Conservation (phyloP, 2,329 filamentous ascomycete genomes). For the Teratosphaeria gauchensis region DNA sequence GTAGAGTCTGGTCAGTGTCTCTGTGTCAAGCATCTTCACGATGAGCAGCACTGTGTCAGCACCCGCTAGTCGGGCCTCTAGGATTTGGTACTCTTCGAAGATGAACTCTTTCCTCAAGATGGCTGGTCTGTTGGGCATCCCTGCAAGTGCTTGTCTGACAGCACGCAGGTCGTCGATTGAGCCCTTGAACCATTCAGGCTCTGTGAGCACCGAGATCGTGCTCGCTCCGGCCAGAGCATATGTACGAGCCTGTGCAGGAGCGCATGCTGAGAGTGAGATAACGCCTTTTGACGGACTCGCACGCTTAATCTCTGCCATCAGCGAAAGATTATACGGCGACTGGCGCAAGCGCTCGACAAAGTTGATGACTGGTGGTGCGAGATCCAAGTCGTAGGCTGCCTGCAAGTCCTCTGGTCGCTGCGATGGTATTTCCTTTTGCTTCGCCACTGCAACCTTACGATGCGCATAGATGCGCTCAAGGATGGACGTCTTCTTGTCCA, state of each 20-base stretch:
- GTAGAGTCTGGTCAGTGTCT: conserved; percentile 68
- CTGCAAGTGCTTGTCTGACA: conserved; percentile 78
- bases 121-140: conserved; percentile 85
- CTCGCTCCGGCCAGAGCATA: conserved; percentile 93
- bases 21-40: conserved; percentile 88
- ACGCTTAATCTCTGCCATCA: conserved; percentile 96
- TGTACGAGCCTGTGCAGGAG: conserved; percentile 77
- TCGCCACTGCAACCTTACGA: conserved; percentile 63
- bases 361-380: conserved; percentile 73
- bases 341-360: conserved; percentile 71
- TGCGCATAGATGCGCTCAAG: conserved; percentile 83
- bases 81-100: conserved; percentile 95
- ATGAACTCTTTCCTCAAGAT: conserved; percentile 93
- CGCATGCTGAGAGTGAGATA: conserved; percentile 78
- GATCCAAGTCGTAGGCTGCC: conserved; percentile 72
- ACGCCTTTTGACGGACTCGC: conserved; percentile 94
- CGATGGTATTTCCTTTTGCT: conserved; percentile 77
- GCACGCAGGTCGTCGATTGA: conserved; percentile 86
- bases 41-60: conserved; percentile 93
- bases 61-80: conserved; percentile 84
- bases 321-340: conserved; percentile 76
- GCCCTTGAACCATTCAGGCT: conserved; percentile 98
- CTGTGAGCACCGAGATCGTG: conserved; percentile 95
- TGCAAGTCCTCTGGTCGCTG: conserved; percentile 75
- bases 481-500: conserved; percentile 67